phyloP scores from a whole-genome alignment of 352 stramenopile species.

The Plasmopara viticola region DNA sequence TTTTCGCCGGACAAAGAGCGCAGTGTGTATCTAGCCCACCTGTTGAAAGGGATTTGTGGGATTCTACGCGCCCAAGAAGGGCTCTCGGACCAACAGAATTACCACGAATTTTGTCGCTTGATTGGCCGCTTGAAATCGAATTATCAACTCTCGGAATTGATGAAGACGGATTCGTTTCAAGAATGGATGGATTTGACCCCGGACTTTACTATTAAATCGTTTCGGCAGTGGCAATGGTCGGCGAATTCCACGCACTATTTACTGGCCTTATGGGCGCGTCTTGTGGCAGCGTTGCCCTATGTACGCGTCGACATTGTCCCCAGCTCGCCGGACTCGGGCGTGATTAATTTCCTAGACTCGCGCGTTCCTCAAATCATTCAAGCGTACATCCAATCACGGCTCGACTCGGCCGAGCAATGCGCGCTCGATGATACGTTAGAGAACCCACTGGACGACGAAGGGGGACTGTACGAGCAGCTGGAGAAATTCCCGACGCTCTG shows the following conservation, averaged over 20 bases:
- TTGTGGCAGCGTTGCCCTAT: slow-evolving; percentile 96
- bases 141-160: slow-evolving; percentile 96
- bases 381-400: slow-evolving; percentile 94
- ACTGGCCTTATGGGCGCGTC: slow-evolving; percentile 91
- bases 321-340: slow-evolving; percentile 35
- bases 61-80: slow-evolving; percentile 94
- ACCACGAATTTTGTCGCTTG: slow-evolving; percentile 98
- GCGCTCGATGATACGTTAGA: slow-evolving; percentile 91
- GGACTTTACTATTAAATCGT: slow-evolving; percentile 95
- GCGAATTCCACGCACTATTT: slow-evolving; percentile 96
- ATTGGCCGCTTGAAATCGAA: slow-evolving; percentile 97
- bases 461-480: slow-evolving; percentile 94
- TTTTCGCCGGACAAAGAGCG: slow-evolving; percentile 96
- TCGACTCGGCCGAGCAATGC: slow-evolving; percentile 93
- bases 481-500: slow-evolving; percentile 95
- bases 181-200: slow-evolving; percentile 96
- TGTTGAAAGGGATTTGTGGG: slow-evolving; percentile 91
- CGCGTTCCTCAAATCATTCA: slow-evolving; percentile 88
- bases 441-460: slow-evolving; percentile 95
- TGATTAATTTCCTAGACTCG: slow-evolving; percentile 64
- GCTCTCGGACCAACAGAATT: slow-evolving; percentile 98
- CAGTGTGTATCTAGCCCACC: slow-evolving; percentile 87
- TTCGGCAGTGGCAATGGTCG: slow-evolving; percentile 94
- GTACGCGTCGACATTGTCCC: slow-evolving; percentile 74
- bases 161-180: slow-evolving; percentile 94